These are phyloP conservation scores for Symbiodinium natans DNA, from an alignment of 73 alveolate genomes.

Conservation along the genomic window DNA sequence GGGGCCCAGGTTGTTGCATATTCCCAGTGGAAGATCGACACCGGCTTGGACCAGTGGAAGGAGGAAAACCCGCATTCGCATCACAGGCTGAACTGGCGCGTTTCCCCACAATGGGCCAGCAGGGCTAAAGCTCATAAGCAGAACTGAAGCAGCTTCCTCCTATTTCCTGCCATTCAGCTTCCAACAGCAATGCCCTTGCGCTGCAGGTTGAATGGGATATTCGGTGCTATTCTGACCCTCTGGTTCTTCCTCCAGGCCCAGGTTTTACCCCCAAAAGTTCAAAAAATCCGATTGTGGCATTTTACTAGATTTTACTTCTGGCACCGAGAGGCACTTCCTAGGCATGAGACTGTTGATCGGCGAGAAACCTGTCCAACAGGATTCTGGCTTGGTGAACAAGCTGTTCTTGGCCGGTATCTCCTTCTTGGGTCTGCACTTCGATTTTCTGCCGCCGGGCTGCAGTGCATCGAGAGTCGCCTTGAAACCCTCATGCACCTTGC, in stretches of 20 bases:
- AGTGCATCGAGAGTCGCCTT: too few species aligned
- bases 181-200: too few species aligned
- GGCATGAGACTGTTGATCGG: neutral
- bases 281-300: too few species aligned
- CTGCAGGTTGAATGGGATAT: slow-evolving; percentile 37
- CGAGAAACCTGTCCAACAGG: neutral
- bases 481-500: too few species aligned
- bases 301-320: too few species aligned
- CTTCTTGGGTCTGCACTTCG: slow-evolving; percentile 70
- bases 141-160: too few species aligned
- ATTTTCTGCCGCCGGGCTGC: neutral
- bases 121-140: too few species aligned
- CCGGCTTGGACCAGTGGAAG: slow-evolving; percentile 88
- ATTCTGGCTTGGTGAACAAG: slow-evolving; percentile 59
- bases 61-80: slow-evolving; percentile 82
- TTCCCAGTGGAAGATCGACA: slow-evolving; percentile 77
- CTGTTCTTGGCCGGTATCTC: slow-evolving; percentile 63
- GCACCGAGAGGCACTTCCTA: too few species aligned
- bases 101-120: too few species aligned
- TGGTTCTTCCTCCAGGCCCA: slow-evolving; percentile 58
- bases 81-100: neutral
- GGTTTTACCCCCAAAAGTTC: too few species aligned
- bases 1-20: slow-evolving; percentile 29
- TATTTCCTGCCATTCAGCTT: too few species aligned
- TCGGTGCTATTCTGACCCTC: slow-evolving; percentile 57